These are phyloP conservation scores for Skeletonema tropicum DNA, from an alignment of 108 stramenopile species.

Conservation along the genomic window DNA sequence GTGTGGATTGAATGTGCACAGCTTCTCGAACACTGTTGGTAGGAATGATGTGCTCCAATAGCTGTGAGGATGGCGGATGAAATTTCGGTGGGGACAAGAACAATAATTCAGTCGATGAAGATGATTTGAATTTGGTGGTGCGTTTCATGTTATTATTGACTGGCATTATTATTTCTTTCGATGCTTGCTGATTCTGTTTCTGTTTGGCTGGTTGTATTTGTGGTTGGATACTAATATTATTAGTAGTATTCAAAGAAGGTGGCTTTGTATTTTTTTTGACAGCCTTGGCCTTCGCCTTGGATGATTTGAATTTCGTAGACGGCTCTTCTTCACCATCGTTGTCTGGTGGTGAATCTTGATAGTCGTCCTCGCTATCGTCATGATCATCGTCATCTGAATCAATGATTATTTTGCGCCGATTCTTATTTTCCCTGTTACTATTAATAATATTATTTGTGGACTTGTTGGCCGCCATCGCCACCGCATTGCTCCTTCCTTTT, in stretches of 20 bases:
- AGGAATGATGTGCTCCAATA: slow-evolving; percentile 25
- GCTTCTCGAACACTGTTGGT: no score
- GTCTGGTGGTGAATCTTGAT: slow-evolving; percentile 5
- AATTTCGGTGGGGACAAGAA: slow-evolving; percentile 46
- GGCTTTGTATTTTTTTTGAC: slow-evolving; percentile 8
- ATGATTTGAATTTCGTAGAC: slow-evolving; percentile 1
- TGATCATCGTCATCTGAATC: slow-evolving; percentile 34
- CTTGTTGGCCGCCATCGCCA: not conserved
- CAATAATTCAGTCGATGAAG: no score
- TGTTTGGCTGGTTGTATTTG: no score
- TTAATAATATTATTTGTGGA: not conserved
- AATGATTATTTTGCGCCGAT: not conserved
- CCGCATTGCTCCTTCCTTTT: not conserved
- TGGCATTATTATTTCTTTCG: not conserved
- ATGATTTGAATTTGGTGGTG: not conserved
- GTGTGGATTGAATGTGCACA: not conserved
- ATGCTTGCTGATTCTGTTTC: no score
- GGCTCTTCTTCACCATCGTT: slow-evolving; percentile 21
- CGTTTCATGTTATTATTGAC: no score
- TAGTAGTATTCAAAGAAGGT: not conserved
- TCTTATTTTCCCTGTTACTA: no score
- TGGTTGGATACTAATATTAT: no score
- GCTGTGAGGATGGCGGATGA: slow-evolving; percentile 35
- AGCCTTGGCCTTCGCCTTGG: no score
- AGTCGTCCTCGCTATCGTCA: no score